Evolutionary conservation across 1,139 yeast genomes (phyloP).

Genomic region (Candida glucosophila): DNA sequence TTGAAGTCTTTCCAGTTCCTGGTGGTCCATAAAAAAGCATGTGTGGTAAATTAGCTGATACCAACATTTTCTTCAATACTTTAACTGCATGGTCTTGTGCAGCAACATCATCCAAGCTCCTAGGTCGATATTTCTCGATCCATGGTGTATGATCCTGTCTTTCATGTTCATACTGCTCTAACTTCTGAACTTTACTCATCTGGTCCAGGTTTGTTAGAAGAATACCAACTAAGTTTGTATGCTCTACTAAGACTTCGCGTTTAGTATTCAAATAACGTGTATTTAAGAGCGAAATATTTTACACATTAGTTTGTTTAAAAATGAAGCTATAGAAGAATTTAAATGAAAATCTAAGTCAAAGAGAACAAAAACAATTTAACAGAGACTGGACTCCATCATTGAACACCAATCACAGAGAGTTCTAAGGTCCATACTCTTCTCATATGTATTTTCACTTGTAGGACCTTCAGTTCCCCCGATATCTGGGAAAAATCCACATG

Average conservation of each 20-base stretch:
- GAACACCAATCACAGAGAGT: conserved; percentile 52
- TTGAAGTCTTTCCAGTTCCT: conserved; percentile 94
- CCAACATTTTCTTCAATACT: conserved; percentile 72
- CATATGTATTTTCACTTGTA: conserved; percentile 50
- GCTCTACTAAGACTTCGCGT: too few species aligned
- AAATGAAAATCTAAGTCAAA: not conserved
- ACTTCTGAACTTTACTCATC: conserved; percentile 10
- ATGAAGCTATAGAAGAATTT: too few species aligned
- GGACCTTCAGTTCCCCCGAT: conserved; percentile 15
- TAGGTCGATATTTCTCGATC: conserved; percentile 84
- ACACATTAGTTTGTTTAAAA: not conserved
- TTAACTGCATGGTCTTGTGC: conserved; percentile 88
- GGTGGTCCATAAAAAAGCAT: conserved; percentile 97
- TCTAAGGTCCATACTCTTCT: conserved; percentile 85
- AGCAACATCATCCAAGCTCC: conserved; percentile 72
- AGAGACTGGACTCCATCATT: conserved; percentile 21
- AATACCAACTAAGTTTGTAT: not conserved
- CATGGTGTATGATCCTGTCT: conserved; percentile 55
- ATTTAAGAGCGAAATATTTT: too few species aligned
- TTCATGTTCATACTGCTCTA: conserved; percentile 30
- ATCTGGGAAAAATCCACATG: conserved; percentile 37
- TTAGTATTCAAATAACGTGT: too few species aligned
- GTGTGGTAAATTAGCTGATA: conserved; percentile 83
- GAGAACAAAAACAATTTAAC: not conserved
- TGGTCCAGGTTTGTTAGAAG: not conserved